Evolutionary conservation across 2,329 filamentous ascomycete genomes (phyloP).

Genomic region (Fusarium austroafricanum): DNA sequence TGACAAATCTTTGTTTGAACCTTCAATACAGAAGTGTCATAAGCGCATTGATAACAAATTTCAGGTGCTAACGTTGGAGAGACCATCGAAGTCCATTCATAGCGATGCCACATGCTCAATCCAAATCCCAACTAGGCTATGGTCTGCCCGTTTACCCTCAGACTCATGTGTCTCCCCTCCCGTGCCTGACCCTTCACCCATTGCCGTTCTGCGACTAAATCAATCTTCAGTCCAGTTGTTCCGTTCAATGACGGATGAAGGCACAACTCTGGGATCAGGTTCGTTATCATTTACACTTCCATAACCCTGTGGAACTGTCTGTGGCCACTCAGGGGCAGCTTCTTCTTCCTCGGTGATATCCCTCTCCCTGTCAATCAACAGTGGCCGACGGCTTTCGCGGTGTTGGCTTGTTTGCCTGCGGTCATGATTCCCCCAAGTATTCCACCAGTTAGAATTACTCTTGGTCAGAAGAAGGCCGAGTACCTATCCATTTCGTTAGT

Average conservation of each 20-base stretch:
- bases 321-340: constrained; percentile 8
- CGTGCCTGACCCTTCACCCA: neutral
- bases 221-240: constrained; percentile 45
- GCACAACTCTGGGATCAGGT: constrained; percentile 44
- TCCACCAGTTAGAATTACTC: constrained; percentile 49
- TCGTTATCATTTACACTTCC: constrained; percentile 32
- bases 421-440: constrained; percentile 35
- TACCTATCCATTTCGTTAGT: constrained; percentile 41
- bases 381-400: constrained; percentile 39
- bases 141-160: neutral
- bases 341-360: constrained; percentile 47
- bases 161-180: neutral
- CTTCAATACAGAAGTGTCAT: neutral
- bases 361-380: constrained; percentile 46
- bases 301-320: constrained; percentile 29
- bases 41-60: neutral
- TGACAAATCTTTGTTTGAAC: neutral
- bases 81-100: too few relatives aligned
- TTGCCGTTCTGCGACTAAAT: neutral
- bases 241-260: constrained; percentile 40
- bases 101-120: neutral
- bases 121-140: neutral
- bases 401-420: constrained; percentile 8
- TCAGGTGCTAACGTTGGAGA: neutral
- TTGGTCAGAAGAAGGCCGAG: constrained; percentile 48